These are phyloP conservation scores for Areca catechu DNA, from an alignment of 176 grass and related monocot genomes.

Conservation along the genomic window DNA sequence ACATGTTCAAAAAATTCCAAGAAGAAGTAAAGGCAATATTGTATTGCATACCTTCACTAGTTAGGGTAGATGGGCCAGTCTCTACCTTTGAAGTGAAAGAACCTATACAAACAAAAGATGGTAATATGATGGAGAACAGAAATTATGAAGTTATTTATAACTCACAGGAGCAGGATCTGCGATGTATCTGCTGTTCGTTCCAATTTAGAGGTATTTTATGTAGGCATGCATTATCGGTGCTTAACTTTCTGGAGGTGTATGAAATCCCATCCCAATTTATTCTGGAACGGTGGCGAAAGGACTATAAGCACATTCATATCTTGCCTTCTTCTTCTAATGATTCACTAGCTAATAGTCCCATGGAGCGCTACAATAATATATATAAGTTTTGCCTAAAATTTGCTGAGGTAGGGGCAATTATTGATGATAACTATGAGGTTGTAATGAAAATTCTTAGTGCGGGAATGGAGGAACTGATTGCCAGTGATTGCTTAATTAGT, in stretches of 20 bases:
- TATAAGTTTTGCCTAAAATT: conserved; percentile 5
- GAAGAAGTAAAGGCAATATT: conserved; percentile 25
- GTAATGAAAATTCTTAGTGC: conserved; percentile 2
- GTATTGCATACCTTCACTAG: conserved; percentile 18
- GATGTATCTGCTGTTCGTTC: conserved; percentile 2
- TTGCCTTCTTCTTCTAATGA: conserved; percentile 4
- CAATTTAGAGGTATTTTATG: conserved; percentile 10
- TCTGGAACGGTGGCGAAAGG: conserved; percentile 17
- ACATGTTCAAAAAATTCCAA: conserved; percentile 25
- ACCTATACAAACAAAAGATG: conserved; percentile 14
- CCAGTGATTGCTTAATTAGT: conserved; percentile 1
- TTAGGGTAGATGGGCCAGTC: conserved; percentile 8
- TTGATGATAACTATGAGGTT: conserved; percentile 1
- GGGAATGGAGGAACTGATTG: conserved; percentile 5
- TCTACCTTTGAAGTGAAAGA: conserved; percentile 16
- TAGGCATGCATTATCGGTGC: conserved; percentile 15
- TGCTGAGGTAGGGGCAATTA: conserved; percentile 3
- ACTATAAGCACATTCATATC: background rate
- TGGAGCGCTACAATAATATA: conserved; percentile 5
- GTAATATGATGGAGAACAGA: conserved; percentile 18
- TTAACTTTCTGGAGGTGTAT: conserved; percentile 14
- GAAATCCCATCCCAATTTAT: conserved; percentile 18
- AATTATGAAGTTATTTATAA: conserved; percentile 12
- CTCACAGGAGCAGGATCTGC: background rate
- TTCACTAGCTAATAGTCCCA: conserved; percentile 1